Percentiles rank a stretch among this genome's conserved stretches.
phyloP scores from a whole-genome alignment of 257 asterid species.

The Capsicum chinense region DNA sequence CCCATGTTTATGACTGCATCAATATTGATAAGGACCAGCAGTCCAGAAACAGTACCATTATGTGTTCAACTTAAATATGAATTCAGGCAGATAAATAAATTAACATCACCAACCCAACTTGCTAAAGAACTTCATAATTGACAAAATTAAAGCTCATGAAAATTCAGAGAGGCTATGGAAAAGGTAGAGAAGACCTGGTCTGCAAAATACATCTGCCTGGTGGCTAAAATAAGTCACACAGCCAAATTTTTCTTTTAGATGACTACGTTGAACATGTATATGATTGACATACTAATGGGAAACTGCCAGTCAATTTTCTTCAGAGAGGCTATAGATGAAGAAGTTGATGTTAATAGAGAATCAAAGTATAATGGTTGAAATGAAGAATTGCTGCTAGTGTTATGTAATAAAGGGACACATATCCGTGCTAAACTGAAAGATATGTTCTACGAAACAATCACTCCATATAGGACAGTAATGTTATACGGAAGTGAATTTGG shows the following conservation, averaged over 20 bases:
- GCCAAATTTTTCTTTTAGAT: not conserved
- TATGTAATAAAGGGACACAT: not conserved
- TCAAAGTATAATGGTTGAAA: not conserved
- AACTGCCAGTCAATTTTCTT: not conserved
- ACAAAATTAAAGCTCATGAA: not conserved
- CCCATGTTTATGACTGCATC: not conserved
- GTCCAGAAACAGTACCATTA: not conserved
- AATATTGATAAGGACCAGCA: not conserved
- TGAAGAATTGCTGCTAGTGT: not conserved
- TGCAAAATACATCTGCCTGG: not conserved
- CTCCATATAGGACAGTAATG: not conserved
- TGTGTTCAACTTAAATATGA: constrained; percentile 1
- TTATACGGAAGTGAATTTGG: constrained; percentile 12
- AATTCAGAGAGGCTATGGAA: constrained; percentile 5
- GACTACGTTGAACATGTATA: not conserved
- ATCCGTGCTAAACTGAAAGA: not conserved
- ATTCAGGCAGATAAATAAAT: not conserved
- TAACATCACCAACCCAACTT: constrained; percentile 18
- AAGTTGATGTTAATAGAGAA: not conserved
- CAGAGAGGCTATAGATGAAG: not conserved
- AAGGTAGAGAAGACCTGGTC: not conserved
- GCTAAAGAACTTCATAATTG: not conserved
- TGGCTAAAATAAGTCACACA: not conserved
- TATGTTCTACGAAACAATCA: not conserved
- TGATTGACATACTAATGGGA: not conserved